phyloP scores from a whole-genome alignment of 2,329 filamentous ascomycete genomes.

The Tolypocladium pustulatum region DNA sequence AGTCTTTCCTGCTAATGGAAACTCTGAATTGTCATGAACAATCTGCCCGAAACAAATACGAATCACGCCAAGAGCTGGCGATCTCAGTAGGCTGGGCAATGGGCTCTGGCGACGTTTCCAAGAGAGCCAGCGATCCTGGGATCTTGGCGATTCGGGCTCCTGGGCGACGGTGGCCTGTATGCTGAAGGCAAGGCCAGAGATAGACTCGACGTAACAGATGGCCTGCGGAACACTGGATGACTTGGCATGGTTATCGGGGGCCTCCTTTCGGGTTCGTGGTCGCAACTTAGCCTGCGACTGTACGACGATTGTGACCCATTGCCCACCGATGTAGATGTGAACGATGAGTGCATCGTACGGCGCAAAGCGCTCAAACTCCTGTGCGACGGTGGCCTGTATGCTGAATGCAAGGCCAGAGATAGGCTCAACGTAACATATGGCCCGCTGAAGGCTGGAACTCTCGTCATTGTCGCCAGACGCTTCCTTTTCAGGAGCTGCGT shows the following conservation, averaged over 20 bases:
- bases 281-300: constrained; percentile 6
- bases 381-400: constrained; percentile 2
- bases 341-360: fast-evolving
- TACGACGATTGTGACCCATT: fast-evolving
- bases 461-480: too few species aligned
- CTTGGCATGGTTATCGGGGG: fast-evolving
- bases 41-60: too few species aligned
- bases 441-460: too few species aligned
- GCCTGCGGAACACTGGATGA: neutral
- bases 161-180: constrained; percentile 3
- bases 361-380: neutral
- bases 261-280: too few species aligned
- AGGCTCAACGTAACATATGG: constrained; percentile 13
- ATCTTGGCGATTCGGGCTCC: neutral
- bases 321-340: constrained; percentile 7
- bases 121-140: constrained; percentile 1
- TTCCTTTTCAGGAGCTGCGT: constrained; percentile 3
- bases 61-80: constrained; percentile 6
- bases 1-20: constrained; percentile 10
- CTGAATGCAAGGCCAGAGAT: constrained; percentile 7
- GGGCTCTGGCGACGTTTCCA: too few species aligned
- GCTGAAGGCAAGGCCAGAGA: constrained; percentile 7
- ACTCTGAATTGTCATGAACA: neutral
- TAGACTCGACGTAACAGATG: constrained; percentile 14
- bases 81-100: too few species aligned